Evolutionary conservation across 257 asterid species (phyloP), one percentile per base, ranked within the genome.

Genomic region (Nicotiana attenuata): DNA sequence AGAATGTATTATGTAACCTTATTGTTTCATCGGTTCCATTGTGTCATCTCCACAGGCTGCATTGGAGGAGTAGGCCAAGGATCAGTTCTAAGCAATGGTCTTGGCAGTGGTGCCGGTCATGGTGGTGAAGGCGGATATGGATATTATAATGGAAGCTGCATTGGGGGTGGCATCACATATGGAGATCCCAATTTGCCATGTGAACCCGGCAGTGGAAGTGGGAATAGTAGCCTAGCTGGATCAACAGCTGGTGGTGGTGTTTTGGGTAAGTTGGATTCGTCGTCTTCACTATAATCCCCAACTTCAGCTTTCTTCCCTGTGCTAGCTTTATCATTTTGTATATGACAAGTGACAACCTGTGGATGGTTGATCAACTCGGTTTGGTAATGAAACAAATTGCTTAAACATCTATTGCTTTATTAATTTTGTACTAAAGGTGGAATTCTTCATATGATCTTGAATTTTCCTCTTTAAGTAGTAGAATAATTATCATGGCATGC

Each of bases 171-270:
- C 80, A 83, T 87, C 80, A 38, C 96, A 59, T 96, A 96, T 87
- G 99, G 99, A 81, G 85, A 90, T 87, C 90, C 94, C 78, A 47
- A 81, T 83, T 87, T 96, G 82, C 99, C 99, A 81, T 96, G 99
- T 90, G 98, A 96, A 87, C 89, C 90, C 73, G 99, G 99, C 79
- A 96, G 99, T 87, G 99, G 99, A 86, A 92, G 99, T 81, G 99
- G 99, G 83, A 92, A 93, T 87, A 97, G 90, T 68, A 93, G 91
- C 89, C 83, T 91, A 89, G 89, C 86, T 84, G 86, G 90, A 55
- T 90, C 96, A 65, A 92, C 97, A 76, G 90, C 96, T 78, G 99
- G 99, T 68, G 99, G 98, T 63, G 99, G 99, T 75, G 86, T 92
- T 83, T 86, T 96, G 87, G 98, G 99, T 94, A 85, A 87, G 91